Base-by-base conservation (phyloP, 2,329 filamentous ascomycete species). In the Chaetoscypha palmicola region DNA sequence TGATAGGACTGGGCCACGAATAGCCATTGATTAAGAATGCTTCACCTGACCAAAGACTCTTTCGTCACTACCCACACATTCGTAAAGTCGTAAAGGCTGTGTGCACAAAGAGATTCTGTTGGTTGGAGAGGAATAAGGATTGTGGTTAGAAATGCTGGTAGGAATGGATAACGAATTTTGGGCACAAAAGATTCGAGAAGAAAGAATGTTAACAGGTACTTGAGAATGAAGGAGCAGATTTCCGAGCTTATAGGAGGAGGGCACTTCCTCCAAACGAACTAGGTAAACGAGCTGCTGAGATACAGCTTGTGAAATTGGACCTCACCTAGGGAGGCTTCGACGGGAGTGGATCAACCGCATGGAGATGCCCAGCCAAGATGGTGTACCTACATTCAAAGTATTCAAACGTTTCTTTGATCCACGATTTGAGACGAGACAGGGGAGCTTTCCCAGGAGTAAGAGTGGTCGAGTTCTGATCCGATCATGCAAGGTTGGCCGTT, bases 11-110 rank as follows among this genome's bases (percentile, higher is more conserved):
- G 49, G 54, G 42, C 54, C 48, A 35, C 43, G 38, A 35, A 50
- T 41, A 48, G 56, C 59, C 59, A 62, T 62, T 22, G 50, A 51
- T 42, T 47, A 56, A 60, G 57, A 60, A 61, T 60, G 56, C 53
- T 57, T 51, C 44, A 44, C 46, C 22, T 44, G 43, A 35, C 43
- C 40, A 41, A 35, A 52, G 47, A 52, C 48, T 28, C 46, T 47
- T 45, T 48, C 36, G 31, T 33, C 19, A 48, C 35, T 9, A 43
- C 39, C 35, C 41, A 45, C 33, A 46, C 36, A 48, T 47, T 45
- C 47, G 41, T 43, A 41, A 38, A 41, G 4, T 44, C 17, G 41
- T 37, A 46, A 52, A 42, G 43, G 43, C 48, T 23, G 31, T 16
- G 45, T 41, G 39, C 35, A 50, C 40, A 51, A 53, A 43, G 46